Base-by-base conservation (phyloP, 2,329 filamentous ascomycete species). In the Fusarium mexicanum region DNA sequence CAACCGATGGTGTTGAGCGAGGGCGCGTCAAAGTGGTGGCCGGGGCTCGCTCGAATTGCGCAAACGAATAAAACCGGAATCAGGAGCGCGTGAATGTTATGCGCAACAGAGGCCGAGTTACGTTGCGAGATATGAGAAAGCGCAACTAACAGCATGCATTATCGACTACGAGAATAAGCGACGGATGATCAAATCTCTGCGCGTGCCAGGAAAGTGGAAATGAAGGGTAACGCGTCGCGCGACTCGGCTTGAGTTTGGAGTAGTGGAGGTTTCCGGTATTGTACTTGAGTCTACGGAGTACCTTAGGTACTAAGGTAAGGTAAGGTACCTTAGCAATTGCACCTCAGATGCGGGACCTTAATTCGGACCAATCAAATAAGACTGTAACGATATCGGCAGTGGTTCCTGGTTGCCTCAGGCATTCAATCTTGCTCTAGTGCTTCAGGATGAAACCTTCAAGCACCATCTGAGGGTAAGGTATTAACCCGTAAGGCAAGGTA, bases 181-280 rank as follows among this genome's bases (percentile, higher is more conserved):
- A 47, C 58, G 46, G 50, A 65, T 26, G 43, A 41, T 63, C 37
- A 58, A 51, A 50, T 41, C 44, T 61, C 61, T 65, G 60, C 57
- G 53, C 59, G 67, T 70, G 60, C 69, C 73, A 73, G 73, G 64
- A 69, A 67, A 63, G 64, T 66, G 61, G 57, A 71, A 67, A 74
- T 65, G 55, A 66, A 70, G 65, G 62, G 59, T 69, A 73, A 78
- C 76, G 76, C 76, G 76, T 77, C 76, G 76, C 76, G 76, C 76
- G 71, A 73, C 73, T 64, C 48, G 51, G 61, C 61, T 50, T 50
- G 46, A 43, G 50, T 50, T 51, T 55, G 37, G 64, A 68, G 69
- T 64, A 74, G 66, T 51, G 69, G 62, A 74, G 68, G 57, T 68
- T 66, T 26, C 40, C 37, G 43, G 46, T 35, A 54, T 38, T 54